Conservation (phyloP, 768 basidiomycete genomes). For the Calocera cornea region DNA sequence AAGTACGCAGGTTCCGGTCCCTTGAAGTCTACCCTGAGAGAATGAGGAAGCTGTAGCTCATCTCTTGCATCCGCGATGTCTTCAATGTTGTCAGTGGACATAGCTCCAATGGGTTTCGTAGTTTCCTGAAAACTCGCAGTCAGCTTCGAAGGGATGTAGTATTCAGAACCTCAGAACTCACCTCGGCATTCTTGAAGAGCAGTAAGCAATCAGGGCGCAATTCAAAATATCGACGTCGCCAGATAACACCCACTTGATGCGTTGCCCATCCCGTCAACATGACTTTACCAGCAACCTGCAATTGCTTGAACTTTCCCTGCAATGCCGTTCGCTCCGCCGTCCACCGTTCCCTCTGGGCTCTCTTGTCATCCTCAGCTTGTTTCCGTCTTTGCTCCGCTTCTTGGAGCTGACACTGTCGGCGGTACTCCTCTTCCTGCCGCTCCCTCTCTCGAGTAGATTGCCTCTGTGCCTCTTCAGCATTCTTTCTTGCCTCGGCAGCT, state of each 20-base stretch:
- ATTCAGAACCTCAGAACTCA: neutral
- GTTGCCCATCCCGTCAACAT: neutral
- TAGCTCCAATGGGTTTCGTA: neutral
- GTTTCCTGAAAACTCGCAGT: neutral
- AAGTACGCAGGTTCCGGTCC: neutral
- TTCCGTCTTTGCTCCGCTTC: neutral
- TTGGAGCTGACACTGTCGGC: neutral
- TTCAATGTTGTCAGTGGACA: neutral
- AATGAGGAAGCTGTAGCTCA: neutral
- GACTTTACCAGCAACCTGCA: neutral
- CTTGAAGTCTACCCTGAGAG: neutral
- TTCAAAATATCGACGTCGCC: neutral
- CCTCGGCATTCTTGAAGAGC: constrained; percentile 1
- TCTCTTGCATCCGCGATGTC: neutral
- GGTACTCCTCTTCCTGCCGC: neutral
- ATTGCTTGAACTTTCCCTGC: neutral
- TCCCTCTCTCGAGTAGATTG: neutral
- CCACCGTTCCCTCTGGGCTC: neutral
- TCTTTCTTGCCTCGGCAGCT: neutral
- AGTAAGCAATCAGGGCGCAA: neutral
- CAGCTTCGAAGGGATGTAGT: neutral
- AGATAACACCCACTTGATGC: neutral
- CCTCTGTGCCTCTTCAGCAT: neutral
- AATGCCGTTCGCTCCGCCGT: neutral
- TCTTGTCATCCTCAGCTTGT: neutral